Evolutionary conservation across 768 basidiomycete species (phyloP), one percentile per base, ranked within the genome.

Genomic region (Kwoniella sp.): DNA sequence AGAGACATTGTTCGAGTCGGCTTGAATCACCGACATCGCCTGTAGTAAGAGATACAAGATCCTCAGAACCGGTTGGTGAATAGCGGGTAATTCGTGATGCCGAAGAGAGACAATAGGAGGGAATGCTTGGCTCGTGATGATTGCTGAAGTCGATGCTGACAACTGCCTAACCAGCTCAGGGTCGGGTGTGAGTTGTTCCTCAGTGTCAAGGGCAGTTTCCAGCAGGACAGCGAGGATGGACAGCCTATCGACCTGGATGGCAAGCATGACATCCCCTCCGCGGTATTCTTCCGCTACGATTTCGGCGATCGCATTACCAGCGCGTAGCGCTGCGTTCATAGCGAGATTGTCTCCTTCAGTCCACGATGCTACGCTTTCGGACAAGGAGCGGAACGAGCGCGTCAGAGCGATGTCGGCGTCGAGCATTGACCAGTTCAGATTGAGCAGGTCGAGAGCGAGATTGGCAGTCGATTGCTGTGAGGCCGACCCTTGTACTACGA

Each of bases 401-500:
- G 88, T 85, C 49, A 92, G 83, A 1, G 86, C 82, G 1, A 85
- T 85, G 77, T 94, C 90, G 0, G 90, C 84, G 70, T 95, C 89
- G 22, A 90, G 83, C 40, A 96, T 82, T 0, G 92, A 93, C 52
- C 93, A 84, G 74, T 94, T 93, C 68, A 92, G 84, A 78, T 96
- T 96, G 77, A 94, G 86, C 0, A 88, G 86, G 52, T 85, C 82
- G 2, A 92, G n/a, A 3, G 70, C 80, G 33, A 84, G 83, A 53
- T 84, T 85, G 68, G 89, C 85, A 15, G 86, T 81, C 4, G 80
- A 80, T 59, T 76, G 77, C 33, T 68, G 26, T 60, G 58, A 5
- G 83, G 82, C 40, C 1, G 63, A 64, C 17, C 36, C 57, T 37
- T 30, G 63, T 9, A 59, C 58, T 21, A 48, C 22, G 10, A 59